Conservation (phyloP, 768 basidiomycete species). For the Phaeotremella fagi region DNA sequence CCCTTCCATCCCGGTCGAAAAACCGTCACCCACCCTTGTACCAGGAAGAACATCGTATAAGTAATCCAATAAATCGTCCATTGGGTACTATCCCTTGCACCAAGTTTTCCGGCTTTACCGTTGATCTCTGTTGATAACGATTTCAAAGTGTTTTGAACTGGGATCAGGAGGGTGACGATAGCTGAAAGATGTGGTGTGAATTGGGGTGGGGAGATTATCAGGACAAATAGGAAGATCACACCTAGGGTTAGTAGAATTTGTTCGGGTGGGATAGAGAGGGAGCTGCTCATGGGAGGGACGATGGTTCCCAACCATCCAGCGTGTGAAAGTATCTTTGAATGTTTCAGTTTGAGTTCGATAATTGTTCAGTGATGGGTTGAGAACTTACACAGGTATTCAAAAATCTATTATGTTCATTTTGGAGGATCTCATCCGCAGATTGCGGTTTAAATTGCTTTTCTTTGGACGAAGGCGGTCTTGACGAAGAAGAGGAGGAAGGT, state of each 20-base stretch:
- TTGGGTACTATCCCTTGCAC: constrained; percentile 17
- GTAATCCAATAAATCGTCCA: constrained; percentile 32
- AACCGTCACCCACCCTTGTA: constrained; percentile 16
- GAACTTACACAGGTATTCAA: too few relatives aligned
- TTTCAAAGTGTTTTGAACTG: constrained; percentile 22
- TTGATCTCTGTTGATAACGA: constrained; percentile 3
- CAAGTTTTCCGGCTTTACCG: background rate
- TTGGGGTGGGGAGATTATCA: constrained; percentile 15
- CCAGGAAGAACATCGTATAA: constrained; percentile 9
- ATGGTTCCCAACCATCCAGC: constrained; percentile 19
- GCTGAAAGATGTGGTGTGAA: constrained; percentile 26
- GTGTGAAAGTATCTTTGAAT: constrained; percentile 19
- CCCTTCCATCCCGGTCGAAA: constrained; percentile 25
- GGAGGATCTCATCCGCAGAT: too few relatives aligned
- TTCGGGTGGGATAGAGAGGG: constrained; percentile 5
- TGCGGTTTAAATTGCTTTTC: too few relatives aligned
- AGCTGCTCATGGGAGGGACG: constrained; percentile 2
- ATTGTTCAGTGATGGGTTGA: too few relatives aligned
- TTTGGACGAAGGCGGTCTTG: too few relatives aligned
- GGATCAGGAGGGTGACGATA: constrained; percentile 24
- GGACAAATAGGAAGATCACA: constrained; percentile 52
- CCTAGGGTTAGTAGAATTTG: constrained; percentile 75
- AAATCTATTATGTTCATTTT: too few relatives aligned
- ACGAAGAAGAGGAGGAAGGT: too few relatives aligned
- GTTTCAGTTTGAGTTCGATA: too few relatives aligned